Evolutionary conservation across 2,329 filamentous ascomycete genomes (phyloP).

Genomic region (Alternaria hordeiaustralica): DNA sequence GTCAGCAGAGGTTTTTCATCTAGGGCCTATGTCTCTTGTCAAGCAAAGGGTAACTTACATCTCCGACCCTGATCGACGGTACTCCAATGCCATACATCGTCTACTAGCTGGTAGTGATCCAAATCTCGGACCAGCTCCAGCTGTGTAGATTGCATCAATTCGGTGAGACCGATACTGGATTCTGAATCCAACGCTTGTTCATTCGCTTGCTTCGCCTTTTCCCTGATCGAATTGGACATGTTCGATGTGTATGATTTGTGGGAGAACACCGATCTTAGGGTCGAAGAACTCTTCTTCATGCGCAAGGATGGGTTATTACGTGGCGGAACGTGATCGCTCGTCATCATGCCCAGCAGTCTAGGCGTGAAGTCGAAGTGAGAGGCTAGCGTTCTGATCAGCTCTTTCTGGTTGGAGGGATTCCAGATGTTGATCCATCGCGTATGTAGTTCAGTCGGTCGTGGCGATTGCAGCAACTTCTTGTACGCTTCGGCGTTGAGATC

Average conservation of each 20-base stretch:
- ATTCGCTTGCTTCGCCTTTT: constrained; percentile 18
- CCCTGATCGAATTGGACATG: constrained; percentile 23
- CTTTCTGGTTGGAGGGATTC: constrained; percentile 67
- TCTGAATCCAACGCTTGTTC: constrained; percentile 36
- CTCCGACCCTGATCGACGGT: constrained; percentile 72
- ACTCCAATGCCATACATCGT: constrained; percentile 78
- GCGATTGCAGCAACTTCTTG: constrained; percentile 38
- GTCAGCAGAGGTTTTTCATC: constrained; percentile 7
- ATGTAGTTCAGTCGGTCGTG: constrained; percentile 57
- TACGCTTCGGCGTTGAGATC: constrained; percentile 58
- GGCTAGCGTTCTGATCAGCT: constrained; percentile 63
- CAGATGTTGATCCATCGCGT: constrained; percentile 81
- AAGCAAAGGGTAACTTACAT: constrained; percentile 55
- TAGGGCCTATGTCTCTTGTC: not conserved
- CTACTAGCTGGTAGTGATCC: constrained; percentile 66
- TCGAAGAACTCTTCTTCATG: constrained; percentile 40
- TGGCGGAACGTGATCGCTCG: constrained; percentile 58
- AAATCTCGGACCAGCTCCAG: constrained; percentile 47
- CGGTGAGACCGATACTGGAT: constrained; percentile 45
- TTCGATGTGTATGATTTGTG: constrained; percentile 34
- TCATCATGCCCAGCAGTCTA: constrained; percentile 69
- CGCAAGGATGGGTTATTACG: constrained; percentile 21
- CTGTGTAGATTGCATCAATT: constrained; percentile 45
- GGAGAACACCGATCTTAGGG: constrained; percentile 37
- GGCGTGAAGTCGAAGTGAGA: constrained; percentile 72